phyloP scores from a whole-genome alignment of 352 stramenopile genomes.

The Phytopythium delawarense region DNA sequence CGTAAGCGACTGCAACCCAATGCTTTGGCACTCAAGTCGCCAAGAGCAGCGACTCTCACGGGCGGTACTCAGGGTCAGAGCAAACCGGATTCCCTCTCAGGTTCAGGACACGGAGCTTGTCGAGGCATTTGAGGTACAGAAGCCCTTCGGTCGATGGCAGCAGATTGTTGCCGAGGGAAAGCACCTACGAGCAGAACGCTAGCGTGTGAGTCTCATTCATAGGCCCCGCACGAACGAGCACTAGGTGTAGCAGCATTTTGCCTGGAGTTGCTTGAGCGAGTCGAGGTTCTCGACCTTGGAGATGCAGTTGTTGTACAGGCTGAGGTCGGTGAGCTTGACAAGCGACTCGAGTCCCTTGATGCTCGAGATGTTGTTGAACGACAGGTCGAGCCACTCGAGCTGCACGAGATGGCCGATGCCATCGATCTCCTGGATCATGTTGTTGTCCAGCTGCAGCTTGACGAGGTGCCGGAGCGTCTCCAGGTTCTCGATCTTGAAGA shows the following conservation, averaged over 20 bases:
- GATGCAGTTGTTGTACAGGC: constrained; percentile 93
- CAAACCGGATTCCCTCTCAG: constrained; percentile 92
- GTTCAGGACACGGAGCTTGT: constrained; percentile 89
- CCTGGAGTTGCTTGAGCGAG: constrained; percentile 83
- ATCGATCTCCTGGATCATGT: constrained; percentile 91
- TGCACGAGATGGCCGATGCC: constrained; percentile 83
- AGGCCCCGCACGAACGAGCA: no score
- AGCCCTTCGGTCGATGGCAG: constrained; percentile 72
- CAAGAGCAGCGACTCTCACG: constrained; percentile 25
- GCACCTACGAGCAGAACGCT: constrained; percentile 33
- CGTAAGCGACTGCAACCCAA: background rate
- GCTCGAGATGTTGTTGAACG: constrained; percentile 92
- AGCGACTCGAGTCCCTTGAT: constrained; percentile 92
- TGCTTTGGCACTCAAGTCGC: no score
- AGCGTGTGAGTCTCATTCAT: background rate
- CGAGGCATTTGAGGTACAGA: constrained; percentile 78
- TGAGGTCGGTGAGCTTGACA: constrained; percentile 88
- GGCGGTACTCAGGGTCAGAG: constrained; percentile 88
- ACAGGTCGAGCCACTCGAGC: constrained; percentile 92
- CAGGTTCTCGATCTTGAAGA: constrained; percentile 94
- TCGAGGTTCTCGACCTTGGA: constrained; percentile 90
- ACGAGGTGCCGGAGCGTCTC: constrained; percentile 85
- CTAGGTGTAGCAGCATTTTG: background rate
- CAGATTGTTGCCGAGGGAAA: constrained; percentile 92
- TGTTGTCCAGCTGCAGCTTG: constrained; percentile 94